Percentiles rank a stretch among this genome's conserved stretches.
These are phyloP conservation scores for Clavispora phyllophila DNA, from an alignment of 805 yeast species.

Conservation along the genomic window DNA sequence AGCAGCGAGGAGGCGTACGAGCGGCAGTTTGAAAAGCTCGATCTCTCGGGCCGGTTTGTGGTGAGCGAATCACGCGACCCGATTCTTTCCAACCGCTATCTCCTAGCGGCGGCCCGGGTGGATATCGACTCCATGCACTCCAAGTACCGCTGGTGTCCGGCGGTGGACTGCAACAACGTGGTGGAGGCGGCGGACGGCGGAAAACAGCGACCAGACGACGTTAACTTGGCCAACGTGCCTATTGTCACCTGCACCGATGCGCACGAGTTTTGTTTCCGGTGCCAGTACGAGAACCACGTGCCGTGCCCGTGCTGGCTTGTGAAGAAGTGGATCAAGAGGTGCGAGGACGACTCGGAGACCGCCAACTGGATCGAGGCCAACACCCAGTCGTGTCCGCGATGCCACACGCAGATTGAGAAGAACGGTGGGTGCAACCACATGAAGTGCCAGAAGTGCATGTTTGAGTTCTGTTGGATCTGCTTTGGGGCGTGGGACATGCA, in stretches of 20 bases:
- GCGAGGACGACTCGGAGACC: constrained; percentile 84
- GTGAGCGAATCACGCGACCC: constrained; percentile 2
- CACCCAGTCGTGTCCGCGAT: constrained; percentile 83
- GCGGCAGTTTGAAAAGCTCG: constrained; percentile 5
- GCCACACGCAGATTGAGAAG: constrained; percentile 77
- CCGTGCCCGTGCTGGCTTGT: constrained; percentile 80
- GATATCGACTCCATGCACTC: constrained; percentile 19
- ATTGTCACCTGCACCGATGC: constrained; percentile 61
- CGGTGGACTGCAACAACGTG: constrained; percentile 67
- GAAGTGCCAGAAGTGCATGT: constrained; percentile 72
- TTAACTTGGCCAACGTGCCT: constrained; percentile 41
- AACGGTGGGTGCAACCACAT: constrained; percentile 98
- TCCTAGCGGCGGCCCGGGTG: constrained; percentile 9
- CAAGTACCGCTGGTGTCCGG: constrained; percentile 75
- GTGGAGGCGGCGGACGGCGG: constrained; percentile 29
- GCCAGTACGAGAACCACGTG: constrained; percentile 70
- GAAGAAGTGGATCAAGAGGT: constrained; percentile 67
- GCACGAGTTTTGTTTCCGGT: constrained; percentile 75
- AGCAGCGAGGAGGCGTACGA: constrained; percentile 6
- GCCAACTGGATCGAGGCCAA: constrained; percentile 80
- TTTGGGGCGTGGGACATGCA: constrained; percentile 70
- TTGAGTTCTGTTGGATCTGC: constrained; percentile 95
- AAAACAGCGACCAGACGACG: background rate
- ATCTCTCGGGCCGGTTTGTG: constrained; percentile 1
- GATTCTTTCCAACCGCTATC: constrained; percentile 8